These are phyloP conservation scores for Aspergillus bombycis DNA, from an alignment of 2,329 filamentous ascomycete species.

Conservation along the genomic window DNA sequence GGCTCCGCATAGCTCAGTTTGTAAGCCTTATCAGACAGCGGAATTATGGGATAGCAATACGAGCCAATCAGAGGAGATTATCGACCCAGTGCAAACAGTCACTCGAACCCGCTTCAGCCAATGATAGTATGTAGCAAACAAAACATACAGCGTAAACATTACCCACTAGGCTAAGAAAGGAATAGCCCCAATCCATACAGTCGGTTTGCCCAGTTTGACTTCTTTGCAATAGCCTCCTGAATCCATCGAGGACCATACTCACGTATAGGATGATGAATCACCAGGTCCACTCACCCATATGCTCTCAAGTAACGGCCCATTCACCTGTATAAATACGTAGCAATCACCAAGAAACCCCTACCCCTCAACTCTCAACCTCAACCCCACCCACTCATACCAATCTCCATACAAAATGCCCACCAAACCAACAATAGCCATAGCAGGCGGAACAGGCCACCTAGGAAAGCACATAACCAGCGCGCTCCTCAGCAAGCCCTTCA, in stretches of 20 bases:
- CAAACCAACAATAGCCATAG: constrained; percentile 26
- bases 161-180: background rate
- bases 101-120: background rate
- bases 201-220: background rate
- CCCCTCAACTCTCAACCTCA: too few relatives aligned
- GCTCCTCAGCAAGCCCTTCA: constrained; percentile 26
- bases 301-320: background rate
- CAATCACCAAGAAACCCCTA: background rate
- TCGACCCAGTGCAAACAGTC: background rate
- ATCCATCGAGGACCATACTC: too few relatives aligned
- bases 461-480: constrained; percentile 27
- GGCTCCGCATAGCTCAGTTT: background rate
- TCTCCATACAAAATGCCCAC: background rate
- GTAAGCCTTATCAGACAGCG: background rate
- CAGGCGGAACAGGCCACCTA: constrained; percentile 32
- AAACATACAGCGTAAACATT: background rate
- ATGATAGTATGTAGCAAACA: background rate
- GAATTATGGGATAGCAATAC: background rate
- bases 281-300: too few relatives aligned
- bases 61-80: background rate
- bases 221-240: background rate
- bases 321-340: background rate
- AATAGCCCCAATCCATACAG: background rate
- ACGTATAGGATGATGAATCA: too few relatives aligned
- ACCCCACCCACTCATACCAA: background rate